Evolutionary conservation across 805 yeast species (phyloP), one percentile per base, ranked within the genome.

Genomic region (Blastobotrys terrestris): DNA sequence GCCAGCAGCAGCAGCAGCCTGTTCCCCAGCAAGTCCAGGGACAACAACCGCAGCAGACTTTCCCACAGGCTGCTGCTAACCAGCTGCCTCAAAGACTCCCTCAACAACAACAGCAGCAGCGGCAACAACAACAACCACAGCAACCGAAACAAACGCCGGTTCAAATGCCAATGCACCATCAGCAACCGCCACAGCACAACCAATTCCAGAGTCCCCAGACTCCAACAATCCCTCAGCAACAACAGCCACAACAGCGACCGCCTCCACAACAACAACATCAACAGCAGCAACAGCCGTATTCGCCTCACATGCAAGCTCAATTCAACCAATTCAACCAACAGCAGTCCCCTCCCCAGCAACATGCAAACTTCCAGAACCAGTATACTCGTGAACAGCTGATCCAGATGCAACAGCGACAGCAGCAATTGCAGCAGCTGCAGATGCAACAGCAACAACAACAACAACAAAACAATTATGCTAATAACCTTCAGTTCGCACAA

Each of bases 181-280:
- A 22, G 31, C 43, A 55, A 22, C 54, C 21, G 50, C 68, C 64
- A 43, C 66, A 63, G 50, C 55, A 61, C 44, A 67, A 40, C 45
- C 50, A 57, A 20, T 26, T 26, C 35, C 63, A 63, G 44, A 51
- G 51, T 31, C 63, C 54, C 50, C 56, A 52, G 41, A 70, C 66
- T 52, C 69, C 67, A 51, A 62, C 61, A 45, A 52, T 62, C 31
- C 66, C 65, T 50, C 68, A 63, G 53, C 57, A 54, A 54, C 67
- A 63, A 47, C 61, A 58, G 52, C 66, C 63, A 41, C 60, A 59
- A 21, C 57, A 39, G 13, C 26, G 39, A 57, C 58, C 53, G 56
- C 61, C 52, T 58, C 63, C 52, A 54, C 56, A 20, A 46, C 60
- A 48, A 44, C 65, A 57, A 45, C 62, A 55, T 31, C 55, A 43